Evolutionary conservation across 495 filamentous ascomycete species (phyloP).

Genomic region (Arthonia radiata): DNA sequence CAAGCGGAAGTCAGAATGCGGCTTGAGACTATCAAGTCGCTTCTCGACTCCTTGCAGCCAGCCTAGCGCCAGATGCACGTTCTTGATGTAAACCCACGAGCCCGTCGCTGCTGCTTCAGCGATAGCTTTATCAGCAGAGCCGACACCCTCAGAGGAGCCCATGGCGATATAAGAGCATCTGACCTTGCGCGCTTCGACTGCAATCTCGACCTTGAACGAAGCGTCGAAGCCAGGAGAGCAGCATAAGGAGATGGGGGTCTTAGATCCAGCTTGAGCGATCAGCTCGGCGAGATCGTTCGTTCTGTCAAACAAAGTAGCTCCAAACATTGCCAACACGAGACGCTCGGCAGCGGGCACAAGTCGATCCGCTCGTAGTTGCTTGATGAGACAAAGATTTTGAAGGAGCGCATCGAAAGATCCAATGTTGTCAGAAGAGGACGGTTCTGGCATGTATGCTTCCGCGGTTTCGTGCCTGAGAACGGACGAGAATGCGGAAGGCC

Average conservation of each 20-base stretch:
- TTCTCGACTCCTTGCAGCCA: conserved; percentile 97
- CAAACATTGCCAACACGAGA: conserved; percentile 76
- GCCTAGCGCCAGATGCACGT: conserved; percentile 84
- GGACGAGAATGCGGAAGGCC: conserved; percentile 38
- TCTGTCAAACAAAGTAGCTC: conserved; percentile 54
- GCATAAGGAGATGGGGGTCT: conserved; percentile 68
- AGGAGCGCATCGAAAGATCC: conserved; percentile 51
- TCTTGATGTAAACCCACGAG: conserved; percentile 95
- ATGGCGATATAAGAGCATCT: conserved; percentile 94
- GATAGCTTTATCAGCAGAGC: conserved; percentile 86
- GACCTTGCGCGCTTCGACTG: conserved; percentile 59
- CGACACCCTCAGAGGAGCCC: conserved; percentile 84
- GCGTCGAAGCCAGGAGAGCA: conserved; percentile 95
- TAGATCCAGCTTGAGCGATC: conserved; percentile 59
- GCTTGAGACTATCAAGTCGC: conserved; percentile 80
- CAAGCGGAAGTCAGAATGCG: conserved; percentile 76
- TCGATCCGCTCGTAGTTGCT: conserved; percentile 81
- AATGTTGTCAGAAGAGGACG: conserved; percentile 41
- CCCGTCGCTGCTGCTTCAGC: conserved; percentile 77
- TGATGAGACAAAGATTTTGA: conserved; percentile 63
- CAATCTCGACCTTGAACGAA: conserved; percentile 89
- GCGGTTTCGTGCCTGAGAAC: conserved; percentile 32
- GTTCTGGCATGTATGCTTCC: conserved; percentile 66
- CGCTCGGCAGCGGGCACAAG: conserved; percentile 80
- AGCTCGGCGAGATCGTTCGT: conserved; percentile 67